Evolutionary conservation across 805 yeast species (phyloP).

Genomic region (Yarrowia sp.): DNA sequence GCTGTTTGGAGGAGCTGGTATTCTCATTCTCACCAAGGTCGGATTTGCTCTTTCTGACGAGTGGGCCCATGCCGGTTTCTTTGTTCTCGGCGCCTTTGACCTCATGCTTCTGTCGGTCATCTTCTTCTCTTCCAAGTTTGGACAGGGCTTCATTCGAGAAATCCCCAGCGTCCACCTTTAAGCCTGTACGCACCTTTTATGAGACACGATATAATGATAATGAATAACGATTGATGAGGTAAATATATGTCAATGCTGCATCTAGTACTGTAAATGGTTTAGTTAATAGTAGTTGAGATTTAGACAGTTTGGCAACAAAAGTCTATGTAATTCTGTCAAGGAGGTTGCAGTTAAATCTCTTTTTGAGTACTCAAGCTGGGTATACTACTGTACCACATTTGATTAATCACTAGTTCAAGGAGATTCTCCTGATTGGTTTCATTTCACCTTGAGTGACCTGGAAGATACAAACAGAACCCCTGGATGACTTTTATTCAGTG

Average conservation of each 20-base stretch:
- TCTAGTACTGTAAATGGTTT: background rate
- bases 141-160: conserved; percentile 13
- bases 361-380: too few relatives aligned
- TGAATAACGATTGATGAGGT: conserved; percentile 1
- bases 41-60: conserved; percentile 62
- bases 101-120: conserved; percentile 27
- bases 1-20: conserved; percentile 68
- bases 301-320: too few relatives aligned
- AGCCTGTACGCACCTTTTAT: background rate
- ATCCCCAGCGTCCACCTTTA: conserved; percentile 16
- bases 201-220: conserved; percentile 22
- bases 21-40: conserved; percentile 54
- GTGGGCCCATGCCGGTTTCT: conserved; percentile 60
- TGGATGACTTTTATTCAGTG: too few relatives aligned
- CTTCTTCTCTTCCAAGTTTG: conserved; percentile 15
- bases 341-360: too few relatives aligned
- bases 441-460: too few relatives aligned
- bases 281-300: too few relatives aligned
- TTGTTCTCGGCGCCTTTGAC: conserved; percentile 49
- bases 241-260: background rate
- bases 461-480: too few relatives aligned
- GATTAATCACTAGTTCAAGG: too few relatives aligned
- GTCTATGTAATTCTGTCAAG: too few relatives aligned
- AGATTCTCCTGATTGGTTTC: too few relatives aligned
- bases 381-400: too few relatives aligned